These are phyloP conservation scores for Podospora bellae-mahoneyi DNA, from an alignment of 495 filamentous ascomycete species.

Conservation along the genomic window DNA sequence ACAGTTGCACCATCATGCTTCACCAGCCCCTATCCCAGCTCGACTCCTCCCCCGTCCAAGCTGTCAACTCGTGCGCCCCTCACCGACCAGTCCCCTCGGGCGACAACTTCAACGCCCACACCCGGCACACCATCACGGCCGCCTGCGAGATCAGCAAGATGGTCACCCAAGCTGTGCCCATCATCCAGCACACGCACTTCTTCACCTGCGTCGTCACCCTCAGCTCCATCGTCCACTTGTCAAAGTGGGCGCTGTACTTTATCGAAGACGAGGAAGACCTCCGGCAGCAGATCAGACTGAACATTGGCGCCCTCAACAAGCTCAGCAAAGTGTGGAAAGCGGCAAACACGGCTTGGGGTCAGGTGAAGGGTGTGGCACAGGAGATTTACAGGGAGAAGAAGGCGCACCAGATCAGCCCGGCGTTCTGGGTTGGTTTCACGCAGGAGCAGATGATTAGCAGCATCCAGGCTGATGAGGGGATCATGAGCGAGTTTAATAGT, in stretches of 20 bases:
- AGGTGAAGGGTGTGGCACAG: constrained; percentile 69
- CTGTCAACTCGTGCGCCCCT: constrained; percentile 57
- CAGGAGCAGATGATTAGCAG: constrained; percentile 54
- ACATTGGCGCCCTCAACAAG: constrained; percentile 76
- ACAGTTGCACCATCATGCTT: constrained; percentile 61
- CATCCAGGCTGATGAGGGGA: constrained; percentile 51
- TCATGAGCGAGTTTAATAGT: constrained; percentile 50
- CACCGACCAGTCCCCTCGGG: constrained; percentile 52
- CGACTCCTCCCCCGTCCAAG: constrained; percentile 51
- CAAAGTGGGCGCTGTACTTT: constrained; percentile 56
- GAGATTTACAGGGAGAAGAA: constrained; percentile 59
- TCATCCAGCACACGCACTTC: constrained; percentile 79
- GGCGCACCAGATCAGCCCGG: constrained; percentile 47
- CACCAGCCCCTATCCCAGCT: constrained; percentile 67
- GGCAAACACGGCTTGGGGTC: constrained; percentile 65
- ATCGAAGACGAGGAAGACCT: constrained; percentile 64
- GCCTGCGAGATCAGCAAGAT: constrained; percentile 75
- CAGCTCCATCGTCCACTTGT: constrained; percentile 59
- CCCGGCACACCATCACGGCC: constrained; percentile 72
- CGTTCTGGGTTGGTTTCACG: constrained; percentile 52
- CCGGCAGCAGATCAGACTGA: constrained; percentile 74
- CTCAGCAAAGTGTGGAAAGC: constrained; percentile 74
- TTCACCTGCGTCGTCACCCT: constrained; percentile 83
- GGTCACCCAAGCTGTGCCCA: constrained; percentile 68
- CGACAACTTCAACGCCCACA: constrained; percentile 65